phyloP scores from a whole-genome alignment of 345 rosid species.

The Aquilaria sinensis region DNA sequence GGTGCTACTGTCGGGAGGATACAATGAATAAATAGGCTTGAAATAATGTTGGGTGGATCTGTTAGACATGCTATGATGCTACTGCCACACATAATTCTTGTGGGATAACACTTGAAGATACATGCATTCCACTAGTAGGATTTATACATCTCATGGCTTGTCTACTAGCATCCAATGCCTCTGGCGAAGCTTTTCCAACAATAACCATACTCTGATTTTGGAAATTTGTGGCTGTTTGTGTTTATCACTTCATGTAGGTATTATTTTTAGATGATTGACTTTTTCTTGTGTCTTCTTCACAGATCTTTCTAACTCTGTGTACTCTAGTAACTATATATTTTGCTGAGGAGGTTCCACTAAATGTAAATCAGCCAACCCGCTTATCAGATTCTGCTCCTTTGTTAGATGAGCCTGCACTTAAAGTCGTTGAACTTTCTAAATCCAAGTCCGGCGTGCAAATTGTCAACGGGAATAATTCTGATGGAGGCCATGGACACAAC shows the following conservation, averaged over 20 bases:
- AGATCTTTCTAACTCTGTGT: constrained; percentile 83
- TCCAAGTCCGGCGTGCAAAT: constrained; percentile 25
- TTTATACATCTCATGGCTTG: too few relatives aligned
- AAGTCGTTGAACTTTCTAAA: constrained; percentile 41
- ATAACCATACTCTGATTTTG: not conserved
- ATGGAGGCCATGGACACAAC: constrained; percentile 31
- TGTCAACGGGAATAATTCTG: constrained; percentile 28
- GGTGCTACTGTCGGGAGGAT: too few relatives aligned
- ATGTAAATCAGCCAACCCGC: constrained; percentile 28
- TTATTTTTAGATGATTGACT: not conserved
- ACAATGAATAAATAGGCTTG: too few relatives aligned
- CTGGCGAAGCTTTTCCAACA: too few relatives aligned
- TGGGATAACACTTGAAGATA: too few relatives aligned
- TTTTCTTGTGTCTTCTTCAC: constrained; percentile 18
- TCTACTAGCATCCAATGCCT: too few relatives aligned
- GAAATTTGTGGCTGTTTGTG: not conserved
- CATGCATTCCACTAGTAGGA: too few relatives aligned
- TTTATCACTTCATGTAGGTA: constrained; percentile 1
- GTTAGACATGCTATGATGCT: too few relatives aligned
- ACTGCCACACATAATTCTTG: too few relatives aligned
- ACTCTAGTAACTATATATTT: constrained; percentile 79
- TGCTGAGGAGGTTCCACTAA: constrained; percentile 81
- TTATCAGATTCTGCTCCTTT: constrained; percentile 82
- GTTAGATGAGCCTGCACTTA: constrained; percentile 45
- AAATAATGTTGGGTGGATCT: too few relatives aligned